Evolutionary conservation across 495 filamentous ascomycete genomes (phyloP).

Genomic region (Aspergillus bridgeri): DNA sequence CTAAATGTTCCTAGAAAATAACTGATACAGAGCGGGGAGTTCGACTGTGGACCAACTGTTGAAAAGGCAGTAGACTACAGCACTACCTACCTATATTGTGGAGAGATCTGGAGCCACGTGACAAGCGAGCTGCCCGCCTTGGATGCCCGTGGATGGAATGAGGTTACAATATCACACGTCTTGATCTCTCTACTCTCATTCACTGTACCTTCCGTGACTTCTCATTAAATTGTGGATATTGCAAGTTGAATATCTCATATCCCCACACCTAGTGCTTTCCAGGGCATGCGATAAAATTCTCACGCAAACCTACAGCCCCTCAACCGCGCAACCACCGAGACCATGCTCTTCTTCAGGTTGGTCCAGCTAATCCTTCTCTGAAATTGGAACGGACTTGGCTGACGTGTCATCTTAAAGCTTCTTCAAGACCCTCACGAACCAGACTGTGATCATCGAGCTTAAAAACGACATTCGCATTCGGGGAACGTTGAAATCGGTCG

Average conservation of each 20-base stretch:
- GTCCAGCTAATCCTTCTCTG: neutral
- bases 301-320: neutral
- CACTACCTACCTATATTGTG: too few species aligned
- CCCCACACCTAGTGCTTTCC: neutral
- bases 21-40: too few species aligned
- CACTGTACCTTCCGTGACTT: neutral
- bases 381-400: neutral
- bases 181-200: neutral
- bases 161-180: neutral
- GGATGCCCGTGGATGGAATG: neutral
- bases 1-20: too few species aligned
- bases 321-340: conserved; percentile 13
- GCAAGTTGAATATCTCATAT: neutral
- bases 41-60: too few species aligned
- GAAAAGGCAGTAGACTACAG: too few species aligned
- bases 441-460: conserved; percentile 93
- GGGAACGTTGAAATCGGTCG: conserved; percentile 91
- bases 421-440: conserved; percentile 99
- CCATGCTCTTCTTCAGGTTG: conserved; percentile 52
- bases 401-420: conserved; percentile 56
- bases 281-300: conserved; percentile 1
- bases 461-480: conserved; percentile 98
- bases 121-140: neutral
- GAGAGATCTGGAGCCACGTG: too few species aligned
- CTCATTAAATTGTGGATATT: neutral